Evolutionary conservation across 2,329 filamentous ascomycete species (phyloP).

Genomic region (Aspergillus intermedius): DNA sequence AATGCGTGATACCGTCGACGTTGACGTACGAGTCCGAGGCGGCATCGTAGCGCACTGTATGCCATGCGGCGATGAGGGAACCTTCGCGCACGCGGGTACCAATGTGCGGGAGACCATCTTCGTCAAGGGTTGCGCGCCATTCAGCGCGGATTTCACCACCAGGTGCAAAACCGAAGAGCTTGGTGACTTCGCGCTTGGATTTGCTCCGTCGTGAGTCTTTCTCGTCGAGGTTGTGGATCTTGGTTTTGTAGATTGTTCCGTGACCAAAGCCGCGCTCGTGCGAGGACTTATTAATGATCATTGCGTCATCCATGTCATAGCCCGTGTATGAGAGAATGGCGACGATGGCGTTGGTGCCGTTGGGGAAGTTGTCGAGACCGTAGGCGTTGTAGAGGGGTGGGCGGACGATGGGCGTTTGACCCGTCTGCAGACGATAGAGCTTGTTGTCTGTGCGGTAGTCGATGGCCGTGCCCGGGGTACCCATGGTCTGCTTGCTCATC

Average conservation of each 20-base stretch:
- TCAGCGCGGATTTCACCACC: constrained; percentile 64
- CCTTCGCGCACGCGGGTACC: constrained; percentile 73
- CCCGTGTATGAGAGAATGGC: constrained; percentile 98
- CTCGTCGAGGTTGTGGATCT: constrained; percentile 80
- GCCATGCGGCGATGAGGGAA: constrained; percentile 80
- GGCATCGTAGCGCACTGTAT: constrained; percentile 73
- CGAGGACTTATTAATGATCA: constrained; percentile 97
- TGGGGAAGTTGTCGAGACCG: constrained; percentile 95
- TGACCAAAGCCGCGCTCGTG: constrained; percentile 94
- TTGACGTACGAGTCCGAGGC: constrained; percentile 70
- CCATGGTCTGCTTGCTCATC: constrained; percentile 99
- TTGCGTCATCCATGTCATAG: constrained; percentile 99
- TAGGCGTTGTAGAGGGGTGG: constrained; percentile 92
- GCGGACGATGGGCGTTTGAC: constrained; percentile 89
- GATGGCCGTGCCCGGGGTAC: constrained; percentile 80
- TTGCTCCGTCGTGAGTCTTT: constrained; percentile 60
- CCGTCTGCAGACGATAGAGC: constrained; percentile 86
- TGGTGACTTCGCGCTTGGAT: constrained; percentile 62
- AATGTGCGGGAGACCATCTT: constrained; percentile 78
- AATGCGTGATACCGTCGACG: constrained; percentile 76
- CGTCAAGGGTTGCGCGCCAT: constrained; percentile 67
- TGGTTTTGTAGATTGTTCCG: constrained; percentile 96
- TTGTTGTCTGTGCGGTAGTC: constrained; percentile 95
- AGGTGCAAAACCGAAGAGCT: constrained; percentile 87
- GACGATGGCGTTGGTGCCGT: constrained; percentile 90